Evolutionary conservation across 176 grass and related monocot species (phyloP), one percentile per base, ranked within the genome.

Genomic region (Alopecurus myosuroides): DNA sequence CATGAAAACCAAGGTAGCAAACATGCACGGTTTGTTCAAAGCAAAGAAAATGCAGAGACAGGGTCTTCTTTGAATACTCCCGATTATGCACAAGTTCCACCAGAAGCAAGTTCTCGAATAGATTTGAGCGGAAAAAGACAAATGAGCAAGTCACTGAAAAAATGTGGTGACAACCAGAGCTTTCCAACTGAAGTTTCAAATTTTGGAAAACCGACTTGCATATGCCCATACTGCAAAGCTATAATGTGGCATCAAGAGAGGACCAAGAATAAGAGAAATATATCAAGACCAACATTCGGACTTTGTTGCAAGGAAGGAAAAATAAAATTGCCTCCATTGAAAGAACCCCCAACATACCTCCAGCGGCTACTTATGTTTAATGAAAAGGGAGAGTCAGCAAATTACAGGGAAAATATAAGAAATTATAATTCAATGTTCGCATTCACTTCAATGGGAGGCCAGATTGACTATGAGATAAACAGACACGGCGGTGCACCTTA

Each of bases 371-470:
- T 71, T 11, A 29, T 1, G 3, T 57, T 6, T 5, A 18, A 52
- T 13, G 50, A 82, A 71, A 57, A 15, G 26, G 34, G 36, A 57
- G 23, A 71, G n/a, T 81, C 62, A 4, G 19, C 28, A n/a, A 88
- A 81, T 52, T 88, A 30, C 4, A 4, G 18, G 9, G 26, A 82
- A 37, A 82, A 88, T 25, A 88, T 88, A 20, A 60, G 50, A 12
- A 50, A 9, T 1, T 83, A 82, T 40, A 88, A 88, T 15, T 76
- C 36, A 11, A 83, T 83, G 74, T 89, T 89, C 2, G 36, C 87
- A 33, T 73, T 89, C 23, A 85, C 81, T 61, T 89, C 75, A 11
- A 89, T 78, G 64, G 74, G 51, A 12, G 74, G 81, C 0, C 18
- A 46, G 10, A 37, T n/a, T n/a, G n/a, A n/a, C n/a, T n/a, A n/a